A percentile compares a stretch with the other conserved stretches of the same genome.
phyloP scores from a whole-genome alignment of 2,329 filamentous ascomycete species.

The Chalara sp. region DNA sequence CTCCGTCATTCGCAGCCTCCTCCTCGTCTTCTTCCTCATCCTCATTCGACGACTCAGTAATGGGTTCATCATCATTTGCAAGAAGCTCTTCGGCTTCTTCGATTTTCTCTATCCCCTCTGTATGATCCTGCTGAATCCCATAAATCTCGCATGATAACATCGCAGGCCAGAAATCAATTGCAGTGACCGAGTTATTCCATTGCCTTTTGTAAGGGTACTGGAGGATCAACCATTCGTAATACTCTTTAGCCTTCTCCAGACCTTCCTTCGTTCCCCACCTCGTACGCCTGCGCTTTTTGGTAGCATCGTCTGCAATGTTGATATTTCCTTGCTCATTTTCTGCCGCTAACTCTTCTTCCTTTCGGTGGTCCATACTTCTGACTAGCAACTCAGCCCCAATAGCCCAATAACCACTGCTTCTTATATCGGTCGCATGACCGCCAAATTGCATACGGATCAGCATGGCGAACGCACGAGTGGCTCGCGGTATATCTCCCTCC shows the following conservation, averaged over 20 bases:
- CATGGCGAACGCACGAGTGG: slow-evolving; percentile 68
- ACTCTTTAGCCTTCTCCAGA: slow-evolving; percentile 53
- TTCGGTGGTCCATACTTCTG: slow-evolving; percentile 32
- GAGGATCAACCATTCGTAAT: slow-evolving; percentile 73
- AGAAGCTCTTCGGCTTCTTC: slow-evolving; percentile 23
- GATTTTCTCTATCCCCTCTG: slow-evolving; percentile 34
- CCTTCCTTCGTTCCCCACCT: slow-evolving; percentile 38
- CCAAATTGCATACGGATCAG: slow-evolving; percentile 55
- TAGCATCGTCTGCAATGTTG: not conserved
- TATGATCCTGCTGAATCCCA: slow-evolving; percentile 57
- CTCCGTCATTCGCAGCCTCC: slow-evolving; percentile 15
- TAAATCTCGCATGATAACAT: slow-evolving; percentile 79
- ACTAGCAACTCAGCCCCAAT: slow-evolving; percentile 81
- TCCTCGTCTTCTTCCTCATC: slow-evolving; percentile 10
- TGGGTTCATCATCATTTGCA: slow-evolving; percentile 18
- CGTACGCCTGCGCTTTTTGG: not conserved
- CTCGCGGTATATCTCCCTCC: slow-evolving; percentile 62
- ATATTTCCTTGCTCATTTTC: slow-evolving; percentile 1
- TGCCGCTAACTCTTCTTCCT: slow-evolving; percentile 4
- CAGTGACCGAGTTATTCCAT: slow-evolving; percentile 52
- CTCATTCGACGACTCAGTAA: slow-evolving; percentile 11
- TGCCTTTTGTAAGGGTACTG: slow-evolving; percentile 64
- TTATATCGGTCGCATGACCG: slow-evolving; percentile 58
- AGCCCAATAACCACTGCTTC: slow-evolving; percentile 67
- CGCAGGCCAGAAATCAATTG: slow-evolving; percentile 73